These are phyloP conservation scores for Colletotrichum liriopes DNA, from an alignment of 2,329 filamentous ascomycete species.

Conservation along the genomic window DNA sequence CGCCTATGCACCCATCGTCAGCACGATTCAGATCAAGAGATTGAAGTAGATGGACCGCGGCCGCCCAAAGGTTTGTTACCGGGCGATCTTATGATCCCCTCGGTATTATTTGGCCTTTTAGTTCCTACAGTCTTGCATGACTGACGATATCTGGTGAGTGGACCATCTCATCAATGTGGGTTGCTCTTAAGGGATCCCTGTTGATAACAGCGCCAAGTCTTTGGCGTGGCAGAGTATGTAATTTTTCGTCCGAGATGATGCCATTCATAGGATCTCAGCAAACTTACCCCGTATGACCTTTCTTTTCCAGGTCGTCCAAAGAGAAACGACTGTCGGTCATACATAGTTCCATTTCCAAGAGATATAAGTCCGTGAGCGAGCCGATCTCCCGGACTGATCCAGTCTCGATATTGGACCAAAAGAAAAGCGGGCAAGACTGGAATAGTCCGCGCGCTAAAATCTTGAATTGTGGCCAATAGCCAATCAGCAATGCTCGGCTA, in stretches of 20 bases:
- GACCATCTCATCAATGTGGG: constrained; percentile 7
- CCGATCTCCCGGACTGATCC: background rate
- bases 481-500: constrained; percentile 1
- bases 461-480: background rate
- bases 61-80: background rate
- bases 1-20: background rate
- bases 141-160: background rate
- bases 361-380: background rate
- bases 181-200: background rate
- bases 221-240: background rate
- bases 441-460: background rate
- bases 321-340: background rate
- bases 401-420: background rate
- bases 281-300: background rate
- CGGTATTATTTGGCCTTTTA: background rate
- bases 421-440: background rate
- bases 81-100: background rate
- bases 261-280: no score
- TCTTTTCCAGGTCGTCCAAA: background rate
- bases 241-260: background rate
- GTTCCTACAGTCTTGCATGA: constrained; percentile 1
- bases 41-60: background rate
- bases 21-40: background rate
- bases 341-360: background rate
- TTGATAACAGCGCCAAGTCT: background rate